These are phyloP conservation scores for Inga leiocalycina DNA, from an alignment of 306 rosid genomes.

Conservation along the genomic window DNA sequence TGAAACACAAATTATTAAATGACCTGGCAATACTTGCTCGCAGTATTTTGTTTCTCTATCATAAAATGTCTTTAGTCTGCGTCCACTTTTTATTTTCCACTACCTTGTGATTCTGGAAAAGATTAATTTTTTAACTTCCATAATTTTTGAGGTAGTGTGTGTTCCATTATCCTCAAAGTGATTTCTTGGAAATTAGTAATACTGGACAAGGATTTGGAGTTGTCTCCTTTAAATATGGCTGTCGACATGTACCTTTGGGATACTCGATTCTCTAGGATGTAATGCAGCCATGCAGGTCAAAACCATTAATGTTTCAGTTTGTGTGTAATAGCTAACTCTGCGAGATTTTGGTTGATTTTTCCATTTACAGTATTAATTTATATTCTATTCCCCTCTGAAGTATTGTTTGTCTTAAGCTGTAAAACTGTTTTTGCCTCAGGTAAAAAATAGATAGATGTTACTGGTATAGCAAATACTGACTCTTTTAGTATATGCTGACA, in stretches of 20 bases:
- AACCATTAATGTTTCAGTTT: not conserved
- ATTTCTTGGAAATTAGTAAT: not conserved
- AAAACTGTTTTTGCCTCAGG: not conserved
- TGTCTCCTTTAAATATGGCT: not conserved
- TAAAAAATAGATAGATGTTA: not conserved
- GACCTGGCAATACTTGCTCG: too few relatives aligned
- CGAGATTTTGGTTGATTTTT: not conserved
- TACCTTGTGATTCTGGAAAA: too few relatives aligned
- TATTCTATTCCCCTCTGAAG: not conserved
- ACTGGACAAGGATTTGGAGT: conserved; percentile 4
- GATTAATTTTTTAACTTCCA: too few relatives aligned
- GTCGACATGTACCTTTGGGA: not conserved
- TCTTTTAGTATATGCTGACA: not conserved
- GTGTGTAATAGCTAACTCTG: not conserved
- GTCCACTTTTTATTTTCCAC: too few relatives aligned
- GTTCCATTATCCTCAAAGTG: too few relatives aligned
- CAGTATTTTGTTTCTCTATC: too few relatives aligned
- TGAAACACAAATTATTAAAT: too few relatives aligned
- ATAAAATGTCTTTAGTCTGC: too few relatives aligned
- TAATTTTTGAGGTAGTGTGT: too few relatives aligned
- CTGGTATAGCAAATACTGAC: not conserved
- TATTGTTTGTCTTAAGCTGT: not conserved
- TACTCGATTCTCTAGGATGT: not conserved
- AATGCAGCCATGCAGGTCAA: not conserved
- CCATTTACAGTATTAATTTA: not conserved